These are phyloP conservation scores for Anthostomella pinea DNA, from an alignment of 2,329 filamentous ascomycete species.

Conservation along the genomic window DNA sequence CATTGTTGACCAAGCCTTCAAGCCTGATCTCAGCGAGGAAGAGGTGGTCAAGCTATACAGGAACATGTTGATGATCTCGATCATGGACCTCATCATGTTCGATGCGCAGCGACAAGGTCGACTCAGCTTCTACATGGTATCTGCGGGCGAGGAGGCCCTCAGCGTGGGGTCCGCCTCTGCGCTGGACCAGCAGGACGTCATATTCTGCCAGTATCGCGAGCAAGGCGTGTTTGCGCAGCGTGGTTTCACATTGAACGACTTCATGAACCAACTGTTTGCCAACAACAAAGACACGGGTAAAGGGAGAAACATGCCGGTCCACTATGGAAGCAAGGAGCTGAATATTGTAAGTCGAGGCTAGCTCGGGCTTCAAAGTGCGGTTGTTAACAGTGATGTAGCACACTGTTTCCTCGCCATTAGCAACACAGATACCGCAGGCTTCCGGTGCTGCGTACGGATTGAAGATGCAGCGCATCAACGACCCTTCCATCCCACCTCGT, in stretches of 20 bases:
- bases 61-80: conserved; percentile 66
- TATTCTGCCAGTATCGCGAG: conserved; percentile 94
- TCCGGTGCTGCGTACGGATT: conserved; percentile 83
- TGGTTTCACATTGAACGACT: conserved; percentile 81
- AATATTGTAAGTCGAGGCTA: conserved; percentile 64
- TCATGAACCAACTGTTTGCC: conserved; percentile 94
- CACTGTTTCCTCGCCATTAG: conserved; percentile 80
- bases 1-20: conserved; percentile 71
- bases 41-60: conserved; percentile 58
- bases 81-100: conserved; percentile 98
- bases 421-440: conserved; percentile 87
- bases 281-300: conserved; percentile 76
- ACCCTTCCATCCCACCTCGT: conserved; percentile 64
- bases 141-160: conserved; percentile 90
- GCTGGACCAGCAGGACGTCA: conserved; percentile 77
- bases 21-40: conserved; percentile 66
- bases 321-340: conserved; percentile 82
- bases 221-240: conserved; percentile 87
- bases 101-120: conserved; percentile 95
- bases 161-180: conserved; percentile 86
- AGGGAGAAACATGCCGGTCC: conserved; percentile 95
- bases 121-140: conserved; percentile 96
- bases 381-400: conserved; percentile 50
- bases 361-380: background rate
- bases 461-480: conserved; percentile 73